Base-by-base conservation (phyloP, 2,329 filamentous ascomycete species). In the Venturia oleaginea region DNA sequence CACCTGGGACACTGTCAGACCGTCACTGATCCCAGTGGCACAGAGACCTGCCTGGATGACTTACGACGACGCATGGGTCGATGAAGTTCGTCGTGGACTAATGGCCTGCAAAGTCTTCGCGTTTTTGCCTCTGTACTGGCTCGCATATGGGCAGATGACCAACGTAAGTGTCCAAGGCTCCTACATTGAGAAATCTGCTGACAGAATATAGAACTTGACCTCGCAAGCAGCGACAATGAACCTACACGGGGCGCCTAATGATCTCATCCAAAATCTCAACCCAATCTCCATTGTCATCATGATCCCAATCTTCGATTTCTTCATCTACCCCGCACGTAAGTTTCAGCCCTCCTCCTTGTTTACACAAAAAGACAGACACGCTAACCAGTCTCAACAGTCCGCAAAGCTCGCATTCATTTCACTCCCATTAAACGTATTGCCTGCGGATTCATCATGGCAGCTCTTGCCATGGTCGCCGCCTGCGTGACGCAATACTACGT, bases 61-160 rank as follows among this genome's bases (percentile, higher is more conserved):
- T 0, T 92, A 90, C 69, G 88, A 92, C 67, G 89, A 92, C 68
- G 84, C 85, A 66, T 92, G 88, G 88, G 88, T 92, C 19, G 88
- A 91, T 64, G 88, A 92, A 72, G 85, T 92, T 60, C 81, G 81
- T 62, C 86, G 89, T 75, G 89, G 88, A 66, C 72, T 71, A 64
- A 68, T 61, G 32, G 74, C 74, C 54, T 77, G 75, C 70, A 68
- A 69, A 63, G 73, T 77, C n/a, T 76, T 77, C 68, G 69, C 86
- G 67, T 91, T 87, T 79, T 80, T 76, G 63, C 87, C 88, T 51
- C 81, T 87, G 69, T 88, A 85, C 77, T 89, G 85, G 84, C 79
- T 89, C 32, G 83, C 84, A 67, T 89, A 89, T 74, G 82, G 81
- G 60, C 87, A 90, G 70, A 85, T 89, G 76, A 84, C 83, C 62